Evolutionary conservation across 2,329 filamentous ascomycete genomes (phyloP).

Genomic region (Esteya vermicola): DNA sequence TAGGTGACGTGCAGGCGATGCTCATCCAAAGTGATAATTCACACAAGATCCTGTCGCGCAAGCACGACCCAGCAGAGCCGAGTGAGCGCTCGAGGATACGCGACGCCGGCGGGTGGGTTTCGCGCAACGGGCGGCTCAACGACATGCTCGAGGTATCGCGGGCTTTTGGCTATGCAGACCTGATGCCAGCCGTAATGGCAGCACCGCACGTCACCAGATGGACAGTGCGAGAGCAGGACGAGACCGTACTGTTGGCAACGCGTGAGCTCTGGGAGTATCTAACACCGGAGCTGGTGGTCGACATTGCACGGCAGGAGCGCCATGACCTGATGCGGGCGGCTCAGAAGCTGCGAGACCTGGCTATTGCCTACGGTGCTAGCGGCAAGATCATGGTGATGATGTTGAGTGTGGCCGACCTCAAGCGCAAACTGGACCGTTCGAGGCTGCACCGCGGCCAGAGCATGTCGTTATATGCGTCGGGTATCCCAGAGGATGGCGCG

Average conservation of each 20-base stretch:
- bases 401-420: constrained; percentile 80
- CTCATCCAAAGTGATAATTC: constrained; percentile 80
- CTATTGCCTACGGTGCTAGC: constrained; percentile 86
- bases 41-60: constrained; percentile 70
- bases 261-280: constrained; percentile 93
- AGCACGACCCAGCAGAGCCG: constrained; percentile 84
- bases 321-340: constrained; percentile 87
- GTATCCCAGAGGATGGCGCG: constrained; percentile 51
- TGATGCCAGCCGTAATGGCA: constrained; percentile 86
- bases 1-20: constrained; percentile 92
- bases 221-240: constrained; percentile 73
- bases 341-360: constrained; percentile 85
- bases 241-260: constrained; percentile 84
- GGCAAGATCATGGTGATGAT: constrained; percentile 99
- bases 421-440: constrained; percentile 65
- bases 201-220: constrained; percentile 71
- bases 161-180: constrained; percentile 85
- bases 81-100: constrained; percentile 77
- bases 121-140: constrained; percentile 84
- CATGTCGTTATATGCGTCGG: constrained; percentile 70
- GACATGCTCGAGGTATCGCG: constrained; percentile 83
- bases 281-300: constrained; percentile 76
- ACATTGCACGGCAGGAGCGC: constrained; percentile 76
- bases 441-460: constrained; percentile 62
- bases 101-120: constrained; percentile 90